phyloP scores from a whole-genome alignment of 2,329 filamentous ascomycete species.

The Taxawa tesnikishii region DNA sequence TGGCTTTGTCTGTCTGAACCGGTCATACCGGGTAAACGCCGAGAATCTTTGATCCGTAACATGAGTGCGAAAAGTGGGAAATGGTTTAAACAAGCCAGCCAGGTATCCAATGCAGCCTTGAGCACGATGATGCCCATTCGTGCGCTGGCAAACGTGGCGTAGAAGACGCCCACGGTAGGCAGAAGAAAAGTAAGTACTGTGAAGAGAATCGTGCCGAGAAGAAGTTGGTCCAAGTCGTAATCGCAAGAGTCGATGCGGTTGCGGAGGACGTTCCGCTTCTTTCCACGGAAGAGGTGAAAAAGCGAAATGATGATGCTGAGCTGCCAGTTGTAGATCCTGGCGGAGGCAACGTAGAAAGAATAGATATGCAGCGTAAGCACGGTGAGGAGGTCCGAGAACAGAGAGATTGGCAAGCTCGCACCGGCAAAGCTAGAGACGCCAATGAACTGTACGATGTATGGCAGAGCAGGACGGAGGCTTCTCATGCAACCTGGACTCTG shows the following conservation, averaged over 20 bases:
- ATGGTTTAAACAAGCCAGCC: constrained; percentile 89
- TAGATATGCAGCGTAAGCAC: constrained; percentile 92
- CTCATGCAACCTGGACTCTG: constrained; percentile 71
- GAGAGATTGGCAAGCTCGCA: constrained; percentile 89
- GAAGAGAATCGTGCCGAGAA: constrained; percentile 92
- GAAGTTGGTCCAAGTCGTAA: constrained; percentile 92
- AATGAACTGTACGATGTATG: constrained; percentile 79
- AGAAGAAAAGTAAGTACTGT: constrained; percentile 90
- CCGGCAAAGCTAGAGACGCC: constrained; percentile 92
- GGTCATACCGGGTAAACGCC: constrained; percentile 65
- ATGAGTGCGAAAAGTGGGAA: constrained; percentile 96
- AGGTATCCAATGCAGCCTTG: constrained; percentile 83
- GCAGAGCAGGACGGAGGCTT: constrained; percentile 66
- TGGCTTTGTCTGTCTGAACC: not conserved
- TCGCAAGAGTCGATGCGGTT: constrained; percentile 98
- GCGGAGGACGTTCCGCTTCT: constrained; percentile 92
- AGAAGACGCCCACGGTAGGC: constrained; percentile 92
- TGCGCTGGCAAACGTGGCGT: constrained; percentile 87
- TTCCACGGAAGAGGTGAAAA: constrained; percentile 97
- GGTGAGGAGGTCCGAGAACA: constrained; percentile 88
- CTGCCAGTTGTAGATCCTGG: constrained; percentile 97
- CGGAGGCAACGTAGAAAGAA: constrained; percentile 93
- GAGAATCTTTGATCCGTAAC: constrained; percentile 86
- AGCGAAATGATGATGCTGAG: constrained; percentile 90
- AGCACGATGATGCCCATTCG: constrained; percentile 90